phyloP scores from a whole-genome alignment of 208 protist genomes.

The Wallacemonas sp. region DNA sequence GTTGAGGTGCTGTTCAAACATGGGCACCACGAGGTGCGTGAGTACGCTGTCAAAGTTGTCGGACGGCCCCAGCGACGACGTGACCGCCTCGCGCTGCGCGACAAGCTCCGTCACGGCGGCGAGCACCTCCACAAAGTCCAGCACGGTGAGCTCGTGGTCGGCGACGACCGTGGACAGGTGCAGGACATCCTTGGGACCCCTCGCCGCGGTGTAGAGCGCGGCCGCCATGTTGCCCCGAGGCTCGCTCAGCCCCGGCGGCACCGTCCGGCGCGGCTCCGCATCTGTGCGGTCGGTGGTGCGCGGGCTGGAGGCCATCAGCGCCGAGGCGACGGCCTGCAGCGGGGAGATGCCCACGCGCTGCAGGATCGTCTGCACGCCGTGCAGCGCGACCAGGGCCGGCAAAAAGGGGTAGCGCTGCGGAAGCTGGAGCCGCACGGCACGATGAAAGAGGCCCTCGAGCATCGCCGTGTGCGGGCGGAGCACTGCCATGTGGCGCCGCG shows the following conservation, averaged over 20 bases:
- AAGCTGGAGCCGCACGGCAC: constrained; percentile 21
- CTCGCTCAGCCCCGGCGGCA: constrained; percentile 45
- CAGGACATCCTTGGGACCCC: constrained; percentile 26
- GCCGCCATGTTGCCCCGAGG: constrained; percentile 34
- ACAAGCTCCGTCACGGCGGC: constrained; percentile 34
- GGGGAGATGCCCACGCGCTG: constrained; percentile 17
- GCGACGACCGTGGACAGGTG: constrained; percentile 32
- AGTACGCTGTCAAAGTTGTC: not conserved
- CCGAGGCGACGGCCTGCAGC: constrained; percentile 8
- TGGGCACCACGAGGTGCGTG: not conserved
- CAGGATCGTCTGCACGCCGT: constrained; percentile 31
- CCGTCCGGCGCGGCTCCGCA: too few species aligned
- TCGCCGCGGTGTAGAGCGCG: constrained; percentile 38
- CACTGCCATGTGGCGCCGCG: constrained; percentile 27
- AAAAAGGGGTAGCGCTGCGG: constrained; percentile 23
- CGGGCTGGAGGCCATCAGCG: too few species aligned
- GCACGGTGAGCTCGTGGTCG: constrained; percentile 52
- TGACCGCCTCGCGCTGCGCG: constrained; percentile 9
- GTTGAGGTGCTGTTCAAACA: not conserved
- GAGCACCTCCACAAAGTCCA: constrained; percentile 82
- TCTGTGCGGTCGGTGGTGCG: not conserved
- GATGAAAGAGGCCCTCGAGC: constrained; percentile 25
- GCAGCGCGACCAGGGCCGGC: constrained; percentile 23
- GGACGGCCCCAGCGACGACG: not conserved
- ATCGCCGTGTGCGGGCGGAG: constrained; percentile 25